Conservation (phyloP, 129 eudicot genomes). For the Chrysanthemum seticuspe region DNA sequence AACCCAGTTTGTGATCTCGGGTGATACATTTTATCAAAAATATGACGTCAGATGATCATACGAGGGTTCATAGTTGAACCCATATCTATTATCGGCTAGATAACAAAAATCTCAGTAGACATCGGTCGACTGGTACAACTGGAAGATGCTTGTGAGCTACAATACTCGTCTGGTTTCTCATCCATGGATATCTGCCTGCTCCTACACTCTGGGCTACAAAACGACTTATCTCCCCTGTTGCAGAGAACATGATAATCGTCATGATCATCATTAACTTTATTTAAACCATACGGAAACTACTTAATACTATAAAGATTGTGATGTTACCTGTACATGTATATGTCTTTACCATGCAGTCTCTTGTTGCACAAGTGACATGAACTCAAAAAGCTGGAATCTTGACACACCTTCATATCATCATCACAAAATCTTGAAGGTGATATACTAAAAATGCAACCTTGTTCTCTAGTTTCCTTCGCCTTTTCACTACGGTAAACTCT, state of each 20-base stretch:
- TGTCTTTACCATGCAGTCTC: constrained; percentile 67
- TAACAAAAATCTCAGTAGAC: constrained; percentile 61
- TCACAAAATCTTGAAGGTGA: constrained; percentile 40
- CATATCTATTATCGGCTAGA: constrained; percentile 38
- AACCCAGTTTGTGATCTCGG: constrained; percentile 3
- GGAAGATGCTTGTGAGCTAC: constrained; percentile 45
- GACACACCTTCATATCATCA: constrained; percentile 30
- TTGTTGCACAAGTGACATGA: constrained; percentile 65
- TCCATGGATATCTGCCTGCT: constrained; percentile 63
- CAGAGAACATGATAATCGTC: not conserved
- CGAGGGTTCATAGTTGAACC: not conserved
- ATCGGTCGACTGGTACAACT: constrained; percentile 24
- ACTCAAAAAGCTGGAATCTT: constrained; percentile 52
- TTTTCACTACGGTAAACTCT: constrained; percentile 41
- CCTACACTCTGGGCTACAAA: constrained; percentile 86
- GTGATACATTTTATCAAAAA: constrained; percentile 18
- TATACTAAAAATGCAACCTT: constrained; percentile 48
- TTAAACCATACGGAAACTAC: not conserved
- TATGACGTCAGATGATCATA: not conserved
- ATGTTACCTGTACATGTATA: constrained; percentile 82
- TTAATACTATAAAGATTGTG: not conserved
- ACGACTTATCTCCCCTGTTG: constrained; percentile 77
- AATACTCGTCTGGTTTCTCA: constrained; percentile 50
- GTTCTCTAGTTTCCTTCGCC: not conserved
- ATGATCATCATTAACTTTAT: not conserved